A percentile compares a stretch with the other conserved stretches of the same genome.
These are phyloP conservation scores for Roridomyces roridus DNA, from an alignment of 768 basidiomycete genomes.

Conservation along the genomic window DNA sequence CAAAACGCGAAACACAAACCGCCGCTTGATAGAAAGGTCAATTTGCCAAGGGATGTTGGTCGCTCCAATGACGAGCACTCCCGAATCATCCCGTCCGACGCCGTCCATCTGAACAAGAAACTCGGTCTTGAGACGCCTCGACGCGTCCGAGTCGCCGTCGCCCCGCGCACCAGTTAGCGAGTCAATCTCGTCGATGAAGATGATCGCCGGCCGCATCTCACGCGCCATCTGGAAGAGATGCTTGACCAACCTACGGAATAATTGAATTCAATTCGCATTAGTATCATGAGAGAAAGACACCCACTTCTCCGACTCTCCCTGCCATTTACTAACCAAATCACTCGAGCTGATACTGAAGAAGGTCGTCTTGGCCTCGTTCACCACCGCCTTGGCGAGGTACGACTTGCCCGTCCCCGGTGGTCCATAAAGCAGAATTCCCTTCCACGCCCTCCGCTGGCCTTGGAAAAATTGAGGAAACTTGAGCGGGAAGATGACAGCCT, in stretches of 20 bases:
- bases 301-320: slow-evolving; percentile 83
- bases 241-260: slow-evolving; percentile 63
- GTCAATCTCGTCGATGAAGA: slow-evolving; percentile 88
- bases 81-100: slow-evolving; percentile 83
- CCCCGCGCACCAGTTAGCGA: slow-evolving; percentile 80
- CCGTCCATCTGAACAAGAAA: slow-evolving; percentile 85
- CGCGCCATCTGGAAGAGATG: slow-evolving; percentile 85
- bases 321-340: slow-evolving; percentile 87
- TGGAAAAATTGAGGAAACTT: slow-evolving; percentile 87
- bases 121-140: slow-evolving; percentile 81
- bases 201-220: slow-evolving; percentile 82
- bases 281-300: slow-evolving; percentile 27
- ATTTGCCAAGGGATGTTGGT: slow-evolving; percentile 88
- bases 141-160: slow-evolving; percentile 81
- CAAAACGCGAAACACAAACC: slow-evolving; percentile 41
- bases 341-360: slow-evolving; percentile 83
- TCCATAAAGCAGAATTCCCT: slow-evolving; percentile 79
- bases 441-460: slow-evolving; percentile 87
- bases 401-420: slow-evolving; percentile 86
- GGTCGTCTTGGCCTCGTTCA: slow-evolving; percentile 86
- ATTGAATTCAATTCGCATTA: background rate
- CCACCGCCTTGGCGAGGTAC: slow-evolving; percentile 83
- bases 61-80: slow-evolving; percentile 80
- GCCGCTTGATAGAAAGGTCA: slow-evolving; percentile 80
- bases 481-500: slow-evolving; percentile 85